phyloP scores from a whole-genome alignment of 2,329 filamentous ascomycete genomes.

The Sclerotinia nivalis region DNA sequence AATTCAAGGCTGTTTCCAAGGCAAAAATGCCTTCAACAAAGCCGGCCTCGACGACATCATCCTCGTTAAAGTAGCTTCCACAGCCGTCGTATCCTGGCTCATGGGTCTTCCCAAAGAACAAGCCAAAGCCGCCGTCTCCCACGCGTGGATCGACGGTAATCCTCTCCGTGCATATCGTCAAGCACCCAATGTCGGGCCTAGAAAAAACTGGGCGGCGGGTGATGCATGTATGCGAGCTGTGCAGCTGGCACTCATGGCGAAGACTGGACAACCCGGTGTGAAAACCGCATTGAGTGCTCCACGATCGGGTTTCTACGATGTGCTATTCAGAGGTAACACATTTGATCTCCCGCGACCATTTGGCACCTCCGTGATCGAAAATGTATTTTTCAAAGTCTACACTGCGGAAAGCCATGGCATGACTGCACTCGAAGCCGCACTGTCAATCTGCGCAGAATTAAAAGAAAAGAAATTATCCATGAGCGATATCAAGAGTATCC shows the following conservation, averaged over 20 bases:
- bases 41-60: conserved; percentile 47
- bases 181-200: conserved; percentile 42
- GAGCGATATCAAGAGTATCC: conserved; percentile 36
- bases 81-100: conserved; percentile 44
- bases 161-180: conserved; percentile 43
- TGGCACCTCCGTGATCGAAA: conserved; percentile 36
- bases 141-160: conserved; percentile 46
- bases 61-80: conserved; percentile 46
- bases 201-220: conserved; percentile 48
- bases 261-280: conserved; percentile 39
- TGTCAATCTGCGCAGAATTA: conserved; percentile 32
- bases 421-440: conserved; percentile 41
- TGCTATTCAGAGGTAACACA: conserved; percentile 25
- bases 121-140: conserved; percentile 43
- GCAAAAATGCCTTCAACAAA: conserved; percentile 44
- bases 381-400: conserved; percentile 36
- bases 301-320: conserved; percentile 44
- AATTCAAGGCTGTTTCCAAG: conserved; percentile 45
- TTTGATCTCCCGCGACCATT: conserved; percentile 34
- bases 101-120: conserved; percentile 43
- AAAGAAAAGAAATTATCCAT: conserved; percentile 25
- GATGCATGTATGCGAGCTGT: conserved; percentile 46
- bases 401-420: conserved; percentile 42
- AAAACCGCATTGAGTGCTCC: conserved; percentile 39
- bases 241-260: conserved; percentile 42